phyloP scores from a whole-genome alignment of 768 basidiomycete genomes.

The Lactifluus subvellereus region DNA sequence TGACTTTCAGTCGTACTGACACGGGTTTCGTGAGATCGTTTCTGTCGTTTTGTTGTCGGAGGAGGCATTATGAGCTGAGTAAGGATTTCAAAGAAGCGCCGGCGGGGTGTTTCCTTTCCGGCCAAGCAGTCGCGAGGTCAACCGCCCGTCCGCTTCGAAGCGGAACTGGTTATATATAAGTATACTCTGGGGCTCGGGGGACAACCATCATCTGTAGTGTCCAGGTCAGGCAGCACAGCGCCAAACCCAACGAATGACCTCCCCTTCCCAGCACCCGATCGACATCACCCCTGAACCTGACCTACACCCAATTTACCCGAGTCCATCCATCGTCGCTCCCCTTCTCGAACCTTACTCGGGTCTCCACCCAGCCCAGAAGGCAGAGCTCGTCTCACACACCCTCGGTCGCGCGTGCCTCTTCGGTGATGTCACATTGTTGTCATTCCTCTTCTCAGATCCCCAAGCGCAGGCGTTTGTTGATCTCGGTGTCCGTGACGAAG shows the following conservation, averaged over 20 bases:
- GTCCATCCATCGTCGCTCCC: constrained; percentile 51
- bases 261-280: constrained; percentile 33
- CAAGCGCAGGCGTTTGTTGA: constrained; percentile 64
- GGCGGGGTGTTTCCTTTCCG: constrained; percentile 6
- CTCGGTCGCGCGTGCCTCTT: constrained; percentile 72
- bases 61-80: constrained; percentile 39
- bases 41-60: constrained; percentile 43
- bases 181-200: neutral
- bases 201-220: neutral
- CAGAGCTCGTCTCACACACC: constrained; percentile 66
- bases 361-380: constrained; percentile 60
- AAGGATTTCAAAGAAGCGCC: constrained; percentile 7
- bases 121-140: constrained; percentile 13
- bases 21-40: constrained; percentile 31
- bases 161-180: neutral
- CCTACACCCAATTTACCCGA: constrained; percentile 73
- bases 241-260: constrained; percentile 28
- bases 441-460: constrained; percentile 63
- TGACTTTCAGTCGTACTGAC: constrained; percentile 8
- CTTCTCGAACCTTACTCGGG: constrained; percentile 64
- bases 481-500: constrained; percentile 70
- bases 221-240: neutral
- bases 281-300: constrained; percentile 74
- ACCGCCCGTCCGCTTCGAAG: constrained; percentile 1
- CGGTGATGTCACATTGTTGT: constrained; percentile 65